These are phyloP conservation scores for Boletales sp. DNA, from an alignment of 768 basidiomycete species.

Conservation along the genomic window DNA sequence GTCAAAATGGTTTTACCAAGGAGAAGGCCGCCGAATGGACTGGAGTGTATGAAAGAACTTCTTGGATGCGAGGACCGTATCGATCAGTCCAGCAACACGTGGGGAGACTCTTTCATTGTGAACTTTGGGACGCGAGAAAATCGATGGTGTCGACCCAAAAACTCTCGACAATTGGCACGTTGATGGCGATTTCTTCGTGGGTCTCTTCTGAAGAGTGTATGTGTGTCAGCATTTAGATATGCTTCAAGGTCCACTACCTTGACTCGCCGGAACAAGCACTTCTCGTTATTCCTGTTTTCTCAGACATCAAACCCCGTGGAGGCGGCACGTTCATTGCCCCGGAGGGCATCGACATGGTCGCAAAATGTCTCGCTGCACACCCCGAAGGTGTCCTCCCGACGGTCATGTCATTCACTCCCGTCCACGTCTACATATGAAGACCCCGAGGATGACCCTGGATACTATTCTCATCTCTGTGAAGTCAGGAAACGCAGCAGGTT, in stretches of 20 bases:
- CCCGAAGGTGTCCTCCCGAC: background rate
- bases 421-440: background rate
- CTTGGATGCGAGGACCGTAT: background rate
- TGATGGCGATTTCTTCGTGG: background rate
- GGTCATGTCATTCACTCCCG: background rate
- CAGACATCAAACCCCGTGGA: too few relatives aligned
- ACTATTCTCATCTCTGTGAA: constrained; percentile 1
- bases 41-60: constrained; percentile 2
- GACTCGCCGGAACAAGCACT: too few relatives aligned
- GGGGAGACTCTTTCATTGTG: background rate
- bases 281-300: too few relatives aligned
- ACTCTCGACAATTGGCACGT: background rate
- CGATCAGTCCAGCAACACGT: background rate
- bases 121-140: background rate
- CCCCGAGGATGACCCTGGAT: too few relatives aligned
- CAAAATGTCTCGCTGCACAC: background rate
- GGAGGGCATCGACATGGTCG: background rate
- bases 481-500: background rate
- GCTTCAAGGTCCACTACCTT: too few relatives aligned
- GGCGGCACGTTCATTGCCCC: too few relatives aligned
- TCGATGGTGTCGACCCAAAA: background rate
- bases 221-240: too few relatives aligned
- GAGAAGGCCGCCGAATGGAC: too few relatives aligned
- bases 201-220: background rate
- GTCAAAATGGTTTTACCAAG: too few relatives aligned